These are phyloP conservation scores for Erodium moschatum DNA, from an alignment of 441 rosid species.

Conservation along the genomic window DNA sequence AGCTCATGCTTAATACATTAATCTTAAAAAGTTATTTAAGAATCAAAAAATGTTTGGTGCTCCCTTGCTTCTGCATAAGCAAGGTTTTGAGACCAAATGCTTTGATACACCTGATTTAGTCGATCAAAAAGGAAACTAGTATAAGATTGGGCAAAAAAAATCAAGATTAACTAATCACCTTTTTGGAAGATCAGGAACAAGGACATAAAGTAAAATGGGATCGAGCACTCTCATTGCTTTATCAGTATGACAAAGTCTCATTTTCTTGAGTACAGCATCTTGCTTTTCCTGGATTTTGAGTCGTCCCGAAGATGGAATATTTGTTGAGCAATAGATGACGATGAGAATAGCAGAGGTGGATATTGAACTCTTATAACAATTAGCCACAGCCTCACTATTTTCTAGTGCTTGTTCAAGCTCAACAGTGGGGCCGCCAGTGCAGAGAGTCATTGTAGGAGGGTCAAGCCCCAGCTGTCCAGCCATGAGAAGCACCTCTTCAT, in stretches of 20 bases:
- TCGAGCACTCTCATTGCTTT: conserved; percentile 31
- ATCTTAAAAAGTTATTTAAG: too few species aligned
- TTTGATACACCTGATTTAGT: too few species aligned
- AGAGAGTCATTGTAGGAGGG: conserved; percentile 74
- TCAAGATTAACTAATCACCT: conserved; percentile 34
- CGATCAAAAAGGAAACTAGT: too few species aligned
- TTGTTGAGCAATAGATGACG: conserved; percentile 62
- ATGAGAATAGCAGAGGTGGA: conserved; percentile 54
- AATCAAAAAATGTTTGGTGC: too few species aligned
- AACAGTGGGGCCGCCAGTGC: conserved; percentile 47
- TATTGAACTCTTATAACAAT: conserved; percentile 59
- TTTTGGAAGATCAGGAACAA: conserved; percentile 82
- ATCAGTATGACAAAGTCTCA: conserved; percentile 32
- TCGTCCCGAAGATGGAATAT: conserved; percentile 48
- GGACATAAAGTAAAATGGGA: conserved; percentile 55
- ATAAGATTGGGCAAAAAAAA: neutral
- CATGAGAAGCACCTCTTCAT: conserved; percentile 71
- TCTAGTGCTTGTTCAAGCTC: conserved; percentile 73
- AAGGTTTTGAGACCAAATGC: too few species aligned
- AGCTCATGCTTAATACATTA: too few species aligned
- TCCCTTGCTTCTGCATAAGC: too few species aligned
- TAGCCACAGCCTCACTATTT: conserved; percentile 90
- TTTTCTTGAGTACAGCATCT: conserved; percentile 37
- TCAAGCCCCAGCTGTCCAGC: conserved; percentile 95
- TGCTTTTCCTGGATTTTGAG: conserved; percentile 48